These are phyloP conservation scores for Mortierella sp. DNA, from an alignment of 371 early-diverging fungal species.

Conservation along the genomic window DNA sequence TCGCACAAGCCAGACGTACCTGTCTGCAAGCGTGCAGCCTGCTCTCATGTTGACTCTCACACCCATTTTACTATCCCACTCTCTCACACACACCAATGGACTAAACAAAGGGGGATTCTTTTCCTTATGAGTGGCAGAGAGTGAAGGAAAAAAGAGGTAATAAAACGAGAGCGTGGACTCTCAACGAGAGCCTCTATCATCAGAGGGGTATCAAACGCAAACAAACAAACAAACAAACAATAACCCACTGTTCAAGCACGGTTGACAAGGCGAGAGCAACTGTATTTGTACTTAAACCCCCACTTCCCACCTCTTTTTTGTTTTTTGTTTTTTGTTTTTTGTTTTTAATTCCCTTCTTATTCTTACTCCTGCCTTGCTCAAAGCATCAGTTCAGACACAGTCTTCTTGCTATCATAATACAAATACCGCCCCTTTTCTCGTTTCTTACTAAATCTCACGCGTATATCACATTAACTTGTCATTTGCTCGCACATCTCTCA, in stretches of 20 bases:
- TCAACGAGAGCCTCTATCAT: background rate
- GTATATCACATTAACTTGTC: too few species aligned
- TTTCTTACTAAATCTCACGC: too few species aligned
- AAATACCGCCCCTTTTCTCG: too few species aligned
- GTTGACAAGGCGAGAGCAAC: background rate
- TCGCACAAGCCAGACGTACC: constrained; percentile 3
- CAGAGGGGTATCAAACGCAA: background rate
- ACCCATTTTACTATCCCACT: background rate
- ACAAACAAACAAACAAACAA: constrained; percentile 1
- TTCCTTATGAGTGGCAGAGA: background rate
- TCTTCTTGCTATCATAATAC: too few species aligned
- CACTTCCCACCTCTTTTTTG: background rate
- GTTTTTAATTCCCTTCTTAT: background rate
- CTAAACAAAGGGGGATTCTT: constrained; percentile 6
- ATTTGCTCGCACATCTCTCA: too few species aligned
- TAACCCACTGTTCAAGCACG: background rate
- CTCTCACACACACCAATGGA: background rate
- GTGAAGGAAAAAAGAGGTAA: background rate
- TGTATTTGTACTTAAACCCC: background rate
- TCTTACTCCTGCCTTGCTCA: too few species aligned
- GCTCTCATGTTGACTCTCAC: background rate
- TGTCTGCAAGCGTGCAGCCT: background rate
- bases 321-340: background rate
- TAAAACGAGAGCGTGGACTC: background rate
- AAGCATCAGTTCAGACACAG: too few species aligned